Conservation (phyloP, 2,329 filamentous ascomycete genomes). For the Corinectria fuckeliana region DNA sequence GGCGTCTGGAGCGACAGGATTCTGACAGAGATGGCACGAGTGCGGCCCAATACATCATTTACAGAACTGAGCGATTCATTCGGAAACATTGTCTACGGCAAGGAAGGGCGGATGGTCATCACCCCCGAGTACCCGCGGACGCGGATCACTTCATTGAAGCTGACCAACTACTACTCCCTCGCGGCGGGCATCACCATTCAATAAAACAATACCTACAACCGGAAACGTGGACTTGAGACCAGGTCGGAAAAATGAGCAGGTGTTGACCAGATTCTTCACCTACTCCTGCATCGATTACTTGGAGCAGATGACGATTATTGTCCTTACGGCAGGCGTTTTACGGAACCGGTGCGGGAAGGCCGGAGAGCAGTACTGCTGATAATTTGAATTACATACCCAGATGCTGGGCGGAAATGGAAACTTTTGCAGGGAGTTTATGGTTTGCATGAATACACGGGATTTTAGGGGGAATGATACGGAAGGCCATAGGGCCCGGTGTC, state of each 20-base stretch:
- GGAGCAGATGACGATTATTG: constrained; percentile 1
- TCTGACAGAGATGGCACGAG: constrained; percentile 62
- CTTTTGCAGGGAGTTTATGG: constrained; percentile 33
- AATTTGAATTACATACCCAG: constrained; percentile 38
- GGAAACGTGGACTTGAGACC: neutral
- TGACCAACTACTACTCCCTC: constrained; percentile 63
- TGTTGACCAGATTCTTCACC: neutral
- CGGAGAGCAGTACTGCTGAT: constrained; percentile 18
- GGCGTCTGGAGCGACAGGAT: constrained; percentile 78
- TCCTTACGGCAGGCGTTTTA: constrained; percentile 30
- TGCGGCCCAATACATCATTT: constrained; percentile 65
- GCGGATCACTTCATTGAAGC: constrained; percentile 61
- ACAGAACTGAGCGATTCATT: constrained; percentile 70
- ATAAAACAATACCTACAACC: constrained; percentile 23
- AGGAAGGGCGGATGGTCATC: constrained; percentile 64
- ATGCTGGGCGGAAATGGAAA: constrained; percentile 21
- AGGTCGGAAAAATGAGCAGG: neutral
- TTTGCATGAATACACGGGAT: constrained; percentile 35
- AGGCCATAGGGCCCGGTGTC: too few relatives aligned
- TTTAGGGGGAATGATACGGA: too few relatives aligned
- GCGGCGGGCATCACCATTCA: constrained; percentile 47
- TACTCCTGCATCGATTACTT: too few relatives aligned
- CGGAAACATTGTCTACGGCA: constrained; percentile 63
- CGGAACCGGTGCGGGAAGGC: constrained; percentile 21
- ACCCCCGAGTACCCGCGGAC: constrained; percentile 61